These are phyloP conservation scores for Colletotrichum gigasporum DNA, from an alignment of 2,329 filamentous ascomycete species.

Conservation along the genomic window DNA sequence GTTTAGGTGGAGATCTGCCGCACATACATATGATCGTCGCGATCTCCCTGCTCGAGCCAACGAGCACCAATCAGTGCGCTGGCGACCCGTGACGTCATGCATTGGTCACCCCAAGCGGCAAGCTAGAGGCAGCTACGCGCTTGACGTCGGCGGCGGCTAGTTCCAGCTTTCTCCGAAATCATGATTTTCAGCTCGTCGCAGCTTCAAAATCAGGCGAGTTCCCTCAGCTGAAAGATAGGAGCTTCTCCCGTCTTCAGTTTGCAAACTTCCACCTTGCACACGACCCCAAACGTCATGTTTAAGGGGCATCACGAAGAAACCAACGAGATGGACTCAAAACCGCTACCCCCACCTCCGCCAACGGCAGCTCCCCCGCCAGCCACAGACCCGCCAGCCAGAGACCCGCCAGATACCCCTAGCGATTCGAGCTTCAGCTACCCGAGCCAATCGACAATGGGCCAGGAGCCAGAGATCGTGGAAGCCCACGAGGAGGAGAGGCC, in stretches of 20 bases:
- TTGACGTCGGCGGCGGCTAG: slow-evolving; percentile 32
- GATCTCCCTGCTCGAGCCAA: background rate
- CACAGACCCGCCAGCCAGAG: background rate
- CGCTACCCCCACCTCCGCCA: background rate
- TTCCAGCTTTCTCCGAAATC: background rate
- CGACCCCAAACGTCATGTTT: slow-evolving; percentile 7
- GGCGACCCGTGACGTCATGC: slow-evolving; percentile 25
- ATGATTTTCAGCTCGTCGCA: background rate
- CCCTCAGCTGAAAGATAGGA: background rate
- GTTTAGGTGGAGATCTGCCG: slow-evolving; percentile 24
- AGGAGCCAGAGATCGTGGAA: slow-evolving; percentile 42
- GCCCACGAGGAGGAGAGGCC: slow-evolving; percentile 40
- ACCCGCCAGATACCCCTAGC: background rate
- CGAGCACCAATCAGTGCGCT: background rate
- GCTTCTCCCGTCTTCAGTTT: background rate
- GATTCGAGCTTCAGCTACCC: slow-evolving; percentile 16
- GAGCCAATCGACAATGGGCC: slow-evolving; percentile 28
- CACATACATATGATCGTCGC: background rate
- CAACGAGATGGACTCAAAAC: slow-evolving; percentile 6
- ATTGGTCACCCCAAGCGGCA: slow-evolving; percentile 3
- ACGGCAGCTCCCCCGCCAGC: background rate
- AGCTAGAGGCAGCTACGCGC: slow-evolving; percentile 8
- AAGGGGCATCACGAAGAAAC: slow-evolving; percentile 10
- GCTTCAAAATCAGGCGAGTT: slow-evolving; percentile 3
- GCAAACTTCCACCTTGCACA: background rate